Conservation (phyloP, 805 yeast species). For the Ogataea sp. region DNA sequence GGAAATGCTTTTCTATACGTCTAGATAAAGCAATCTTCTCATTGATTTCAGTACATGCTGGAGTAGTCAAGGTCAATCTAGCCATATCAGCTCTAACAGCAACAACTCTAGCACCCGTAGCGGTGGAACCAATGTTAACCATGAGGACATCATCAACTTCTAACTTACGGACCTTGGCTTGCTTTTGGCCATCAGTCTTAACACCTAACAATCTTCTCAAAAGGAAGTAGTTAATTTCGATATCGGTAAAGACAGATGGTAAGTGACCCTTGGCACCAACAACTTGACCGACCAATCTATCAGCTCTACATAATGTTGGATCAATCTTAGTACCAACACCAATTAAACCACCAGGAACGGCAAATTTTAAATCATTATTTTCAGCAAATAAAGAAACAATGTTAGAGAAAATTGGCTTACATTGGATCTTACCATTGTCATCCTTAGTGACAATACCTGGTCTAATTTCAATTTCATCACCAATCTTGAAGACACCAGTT, state of each 20-base stretch:
- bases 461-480: constrained; percentile 97
- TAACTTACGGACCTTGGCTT: constrained; percentile 92
- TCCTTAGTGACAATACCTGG: constrained; percentile 99
- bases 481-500: constrained; percentile 93
- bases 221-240: constrained; percentile 94
- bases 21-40: constrained; percentile 98
- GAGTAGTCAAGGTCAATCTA: constrained; percentile 89
- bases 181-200: constrained; percentile 94
- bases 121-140: constrained; percentile 99
- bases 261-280: constrained; percentile 95
- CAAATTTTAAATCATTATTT: constrained; percentile 94
- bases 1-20: constrained; percentile 99
- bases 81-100: constrained; percentile 99
- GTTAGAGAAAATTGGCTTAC: constrained; percentile 92
- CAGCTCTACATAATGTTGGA: constrained; percentile 98
- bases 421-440: constrained; percentile 79
- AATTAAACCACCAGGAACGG: constrained; percentile 99
- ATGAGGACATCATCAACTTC: constrained; percentile 92
- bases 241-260: constrained; percentile 94
- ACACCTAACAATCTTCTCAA: constrained; percentile 97
- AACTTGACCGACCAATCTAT: constrained; percentile 97
- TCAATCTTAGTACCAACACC: constrained; percentile 99
- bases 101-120: constrained; percentile 98
- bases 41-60: constrained; percentile 97
- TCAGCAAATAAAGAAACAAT: constrained; percentile 95